Percentiles rank a stretch among this genome's conserved stretches.
phyloP scores from a whole-genome alignment of 1,139 yeast genomes.

The Blastobotrys capitulatus region DNA sequence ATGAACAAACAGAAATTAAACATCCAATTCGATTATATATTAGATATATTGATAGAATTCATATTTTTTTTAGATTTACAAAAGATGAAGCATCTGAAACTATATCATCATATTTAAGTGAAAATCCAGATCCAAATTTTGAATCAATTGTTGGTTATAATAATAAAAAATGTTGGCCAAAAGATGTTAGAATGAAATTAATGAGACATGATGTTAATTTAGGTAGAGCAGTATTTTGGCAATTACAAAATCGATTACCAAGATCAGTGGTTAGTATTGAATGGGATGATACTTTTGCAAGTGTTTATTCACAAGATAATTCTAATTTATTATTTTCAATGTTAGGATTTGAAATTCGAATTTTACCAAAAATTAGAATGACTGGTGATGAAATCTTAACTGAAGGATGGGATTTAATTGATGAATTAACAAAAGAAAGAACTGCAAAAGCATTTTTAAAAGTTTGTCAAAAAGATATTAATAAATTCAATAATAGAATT shows the following conservation, averaged over 20 bases:
- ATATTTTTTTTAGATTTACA: conserved; percentile 70
- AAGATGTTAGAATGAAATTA: conserved; percentile 83
- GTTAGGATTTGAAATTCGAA: conserved; percentile 93
- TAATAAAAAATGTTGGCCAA: conserved; percentile 92
- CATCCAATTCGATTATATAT: conserved; percentile 79
- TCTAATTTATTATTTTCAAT: conserved; percentile 82
- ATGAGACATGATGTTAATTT: conserved; percentile 89
- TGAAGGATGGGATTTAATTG: conserved; percentile 86
- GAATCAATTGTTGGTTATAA: conserved; percentile 85
- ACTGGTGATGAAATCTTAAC: conserved; percentile 44
- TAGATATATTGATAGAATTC: conserved; percentile 77
- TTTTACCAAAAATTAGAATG: conserved; percentile 65
- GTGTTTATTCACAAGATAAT: conserved; percentile 86
- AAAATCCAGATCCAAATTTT: conserved; percentile 88
- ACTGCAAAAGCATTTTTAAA: conserved; percentile 86
- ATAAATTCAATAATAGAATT: conserved; percentile 74
- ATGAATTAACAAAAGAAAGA: conserved; percentile 69
- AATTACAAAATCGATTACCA: conserved; percentile 74
- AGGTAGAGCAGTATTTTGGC: conserved; percentile 93
- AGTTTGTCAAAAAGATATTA: conserved; percentile 76
- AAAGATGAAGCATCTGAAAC: conserved; percentile 71
- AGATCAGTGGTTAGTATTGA: conserved; percentile 61
- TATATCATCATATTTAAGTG: conserved; percentile 68
- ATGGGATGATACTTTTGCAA: conserved; percentile 80
- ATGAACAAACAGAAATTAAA: conserved; percentile 50